Percentiles rank a stretch among this genome's conserved stretches.
These are phyloP conservation scores for Xylaria hypoxylon DNA, from an alignment of 2,329 filamentous ascomycete genomes.

Conservation along the genomic window DNA sequence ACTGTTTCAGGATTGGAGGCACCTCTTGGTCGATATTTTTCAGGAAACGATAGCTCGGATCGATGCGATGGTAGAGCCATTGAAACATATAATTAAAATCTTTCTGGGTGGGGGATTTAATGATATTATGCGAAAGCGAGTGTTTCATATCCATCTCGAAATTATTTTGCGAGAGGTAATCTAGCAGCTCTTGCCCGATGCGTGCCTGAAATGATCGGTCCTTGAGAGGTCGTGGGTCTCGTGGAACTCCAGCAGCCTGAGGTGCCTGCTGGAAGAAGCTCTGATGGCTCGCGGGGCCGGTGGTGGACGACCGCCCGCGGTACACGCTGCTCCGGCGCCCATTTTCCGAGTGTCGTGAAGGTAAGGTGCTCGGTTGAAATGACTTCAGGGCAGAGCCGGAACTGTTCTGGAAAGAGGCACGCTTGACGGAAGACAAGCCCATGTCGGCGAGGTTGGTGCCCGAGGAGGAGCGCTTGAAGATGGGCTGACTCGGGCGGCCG, in stretches of 20 bases:
- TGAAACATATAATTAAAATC: constrained; percentile 99
- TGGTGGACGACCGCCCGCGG: constrained; percentile 74
- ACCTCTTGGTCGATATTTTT: constrained; percentile 97
- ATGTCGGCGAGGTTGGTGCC: constrained; percentile 82
- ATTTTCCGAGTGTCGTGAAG: constrained; percentile 62
- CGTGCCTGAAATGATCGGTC: constrained; percentile 82
- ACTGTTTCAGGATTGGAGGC: constrained; percentile 88
- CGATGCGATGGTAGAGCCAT: constrained; percentile 96
- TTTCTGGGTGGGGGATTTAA: constrained; percentile 95
- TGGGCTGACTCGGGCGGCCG: constrained; percentile 83
- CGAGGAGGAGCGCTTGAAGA: constrained; percentile 87
- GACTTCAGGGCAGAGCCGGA: constrained; percentile 74
- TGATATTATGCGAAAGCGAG: constrained; percentile 86
- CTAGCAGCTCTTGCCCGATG: constrained; percentile 89
- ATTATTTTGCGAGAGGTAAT: constrained; percentile 92
- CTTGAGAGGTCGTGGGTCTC: constrained; percentile 86
- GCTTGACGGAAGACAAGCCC: constrained; percentile 85
- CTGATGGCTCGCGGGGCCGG: constrained; percentile 78
- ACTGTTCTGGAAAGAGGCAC: constrained; percentile 79
- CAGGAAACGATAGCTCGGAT: constrained; percentile 91
- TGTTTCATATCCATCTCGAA: constrained; percentile 99
- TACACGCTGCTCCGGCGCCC: constrained; percentile 86
- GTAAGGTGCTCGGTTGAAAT: constrained; percentile 68
- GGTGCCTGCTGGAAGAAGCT: constrained; percentile 95
- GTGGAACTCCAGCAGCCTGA: constrained; percentile 81